Percentiles rank a stretch among this genome's conserved stretches.
Conservation (phyloP, 1,284 basidiomycete genomes). For the Ganoderma multipileum region DNA sequence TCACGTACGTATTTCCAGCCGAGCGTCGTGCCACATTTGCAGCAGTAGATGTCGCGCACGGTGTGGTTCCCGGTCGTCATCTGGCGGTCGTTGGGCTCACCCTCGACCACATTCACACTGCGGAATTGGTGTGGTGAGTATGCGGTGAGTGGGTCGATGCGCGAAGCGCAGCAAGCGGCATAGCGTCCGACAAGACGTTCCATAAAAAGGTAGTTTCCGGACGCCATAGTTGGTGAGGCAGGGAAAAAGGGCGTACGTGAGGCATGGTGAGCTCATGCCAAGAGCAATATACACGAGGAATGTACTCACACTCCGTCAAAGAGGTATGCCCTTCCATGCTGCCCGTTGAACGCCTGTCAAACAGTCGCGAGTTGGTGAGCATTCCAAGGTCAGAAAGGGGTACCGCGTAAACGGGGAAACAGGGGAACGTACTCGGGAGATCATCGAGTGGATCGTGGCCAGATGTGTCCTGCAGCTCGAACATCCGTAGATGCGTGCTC, state of each 20-base stretch:
- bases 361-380: constrained; percentile 17
- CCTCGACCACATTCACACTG: constrained; percentile 90
- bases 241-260: background rate
- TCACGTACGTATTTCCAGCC: constrained; percentile 97
- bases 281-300: constrained; percentile 9
- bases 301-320: constrained; percentile 87
- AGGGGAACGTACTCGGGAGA: constrained; percentile 78
- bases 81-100: constrained; percentile 87
- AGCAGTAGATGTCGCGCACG: constrained; percentile 93
- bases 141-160: background rate
- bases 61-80: constrained; percentile 99
- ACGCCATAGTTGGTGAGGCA: background rate
- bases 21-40: constrained; percentile 84
- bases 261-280: constrained; percentile 13
- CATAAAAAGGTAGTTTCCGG: constrained; percentile 24
- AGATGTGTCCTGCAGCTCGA: constrained; percentile 92
- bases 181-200: constrained; percentile 14
- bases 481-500: constrained; percentile 92
- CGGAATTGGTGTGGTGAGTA: constrained; percentile 15
- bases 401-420: constrained; percentile 8
- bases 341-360: constrained; percentile 87
- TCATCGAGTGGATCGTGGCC: constrained; percentile 90
- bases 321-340: constrained; percentile 94
- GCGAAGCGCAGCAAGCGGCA: constrained; percentile 3
- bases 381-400: background rate